Base-by-base conservation (phyloP, 331 rosid genomes). In the Ulmus americana region DNA sequence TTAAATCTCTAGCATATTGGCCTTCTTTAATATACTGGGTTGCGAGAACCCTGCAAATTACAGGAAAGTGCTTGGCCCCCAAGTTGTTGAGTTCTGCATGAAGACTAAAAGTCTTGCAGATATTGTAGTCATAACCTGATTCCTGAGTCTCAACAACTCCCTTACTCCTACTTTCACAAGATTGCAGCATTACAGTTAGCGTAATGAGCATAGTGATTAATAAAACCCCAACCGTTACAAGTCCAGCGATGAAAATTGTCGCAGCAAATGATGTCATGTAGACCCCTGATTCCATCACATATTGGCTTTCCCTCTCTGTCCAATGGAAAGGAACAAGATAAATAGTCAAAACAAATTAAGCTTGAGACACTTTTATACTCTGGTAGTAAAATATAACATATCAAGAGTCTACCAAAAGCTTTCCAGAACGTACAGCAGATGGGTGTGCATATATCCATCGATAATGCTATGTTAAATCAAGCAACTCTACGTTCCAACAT, bases 191-290 rank as follows among this genome's bases (percentile, higher is more conserved):
- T 64, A 88, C 78, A 5, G 78, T 59, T 76, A 91, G 76, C 35
- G 94, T 75, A 75, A 84, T 46, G 77, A 88, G 54, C 77, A 88
- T 57, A 73, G 95, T 81, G 46, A 82, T 55, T 9, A 91, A 55
- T 55, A 91, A 57, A 71, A 88, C 68, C 70, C 95, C 96, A 10
- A 79, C 55, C 4, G 86, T 76, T 52, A 77, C 70, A 45, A 88
- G 85, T 52, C 86, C 79, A 59, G 76, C 81, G 20, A 91, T 20
- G 73, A 91, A 86, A 64, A 91, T 84, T 5, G 83, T 68, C 13
- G 95, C 88, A 0, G 85, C 71, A 72, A 82, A 79, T 39, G 91
- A 78, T 57, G 88, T 77, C 91, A 91, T 86, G 84, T 70, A 88
- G 80, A 88, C 84, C 57, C 91, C 95, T 38, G 97, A 79, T 45